Evolutionary conservation across 805 yeast species (phyloP).

Genomic region (Ogataea parapolymorpha): DNA sequence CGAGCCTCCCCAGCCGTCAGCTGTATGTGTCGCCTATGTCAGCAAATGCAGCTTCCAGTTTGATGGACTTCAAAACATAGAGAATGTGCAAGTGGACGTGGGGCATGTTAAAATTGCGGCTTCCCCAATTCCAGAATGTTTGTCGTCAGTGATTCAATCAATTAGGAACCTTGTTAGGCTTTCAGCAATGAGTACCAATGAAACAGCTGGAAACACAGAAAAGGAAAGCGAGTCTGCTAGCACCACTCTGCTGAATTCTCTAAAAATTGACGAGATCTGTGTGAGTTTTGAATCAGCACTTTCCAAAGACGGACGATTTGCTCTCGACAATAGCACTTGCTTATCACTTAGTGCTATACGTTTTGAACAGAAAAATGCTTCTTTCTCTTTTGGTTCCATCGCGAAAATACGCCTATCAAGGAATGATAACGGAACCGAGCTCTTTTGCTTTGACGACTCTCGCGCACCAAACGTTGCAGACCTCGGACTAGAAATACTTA

Average conservation of each 20-base stretch:
- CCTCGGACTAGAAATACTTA: constrained; percentile 48
- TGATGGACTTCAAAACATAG: constrained; percentile 40
- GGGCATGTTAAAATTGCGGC: constrained; percentile 42
- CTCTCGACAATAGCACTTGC: constrained; percentile 32
- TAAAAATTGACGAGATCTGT: constrained; percentile 37
- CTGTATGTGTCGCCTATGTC: constrained; percentile 29
- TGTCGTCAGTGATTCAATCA: constrained; percentile 36
- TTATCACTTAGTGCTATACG: constrained; percentile 30
- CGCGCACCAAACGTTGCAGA: constrained; percentile 39
- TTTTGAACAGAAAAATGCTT: constrained; percentile 42
- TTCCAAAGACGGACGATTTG: constrained; percentile 38
- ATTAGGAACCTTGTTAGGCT: constrained; percentile 32
- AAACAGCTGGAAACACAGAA: constrained; percentile 9
- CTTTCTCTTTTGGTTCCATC: constrained; percentile 47
- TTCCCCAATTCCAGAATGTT: constrained; percentile 40
- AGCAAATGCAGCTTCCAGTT: constrained; percentile 42
- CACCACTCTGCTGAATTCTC: constrained; percentile 34
- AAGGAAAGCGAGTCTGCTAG: constrained; percentile 15
- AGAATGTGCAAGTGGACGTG: constrained; percentile 38
- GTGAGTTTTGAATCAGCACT: constrained; percentile 49
- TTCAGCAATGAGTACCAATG: constrained; percentile 5
- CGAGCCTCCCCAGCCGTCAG: not conserved
- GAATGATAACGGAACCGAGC: constrained; percentile 13
- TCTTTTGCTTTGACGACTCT: constrained; percentile 28
- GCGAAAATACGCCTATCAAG: constrained; percentile 32